phyloP scores from a whole-genome alignment of 805 yeast genomes.

The Candida glaebosa region DNA sequence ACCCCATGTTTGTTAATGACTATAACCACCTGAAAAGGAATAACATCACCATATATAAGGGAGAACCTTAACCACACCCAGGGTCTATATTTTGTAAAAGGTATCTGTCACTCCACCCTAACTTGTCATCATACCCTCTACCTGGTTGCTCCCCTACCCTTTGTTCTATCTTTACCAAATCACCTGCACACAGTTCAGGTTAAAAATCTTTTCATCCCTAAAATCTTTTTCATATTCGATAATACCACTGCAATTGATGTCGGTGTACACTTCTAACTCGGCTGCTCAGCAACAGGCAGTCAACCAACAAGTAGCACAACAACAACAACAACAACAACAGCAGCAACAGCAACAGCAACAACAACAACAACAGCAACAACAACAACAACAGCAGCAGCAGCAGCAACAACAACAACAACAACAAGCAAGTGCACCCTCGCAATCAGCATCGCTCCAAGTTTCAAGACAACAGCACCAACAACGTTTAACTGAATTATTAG shows the following conservation, averaged over 20 bases:
- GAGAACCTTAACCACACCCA: no score
- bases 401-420: constrained; percentile 12
- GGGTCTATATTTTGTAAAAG: no score
- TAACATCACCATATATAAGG: no score
- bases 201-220: background rate
- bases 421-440: constrained; percentile 18
- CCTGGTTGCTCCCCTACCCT: no score
- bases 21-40: no score
- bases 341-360: constrained; percentile 8
- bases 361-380: constrained; percentile 25
- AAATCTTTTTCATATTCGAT: background rate
- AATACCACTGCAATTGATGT: background rate
- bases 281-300: constrained; percentile 4
- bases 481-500: constrained; percentile 73
- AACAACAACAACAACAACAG: constrained; percentile 12
- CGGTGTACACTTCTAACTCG: constrained; percentile 3
- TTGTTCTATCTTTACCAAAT: no score
- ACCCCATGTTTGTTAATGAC: background rate
- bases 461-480: constrained; percentile 43
- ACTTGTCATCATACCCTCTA: no score
- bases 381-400: constrained; percentile 24
- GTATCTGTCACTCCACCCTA: no score
- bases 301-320: background rate
- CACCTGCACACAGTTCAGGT: background rate
- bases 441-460: constrained; percentile 16